Evolutionary conservation across 768 basidiomycete genomes (phyloP).

Genomic region (Suillus spraguei): DNA sequence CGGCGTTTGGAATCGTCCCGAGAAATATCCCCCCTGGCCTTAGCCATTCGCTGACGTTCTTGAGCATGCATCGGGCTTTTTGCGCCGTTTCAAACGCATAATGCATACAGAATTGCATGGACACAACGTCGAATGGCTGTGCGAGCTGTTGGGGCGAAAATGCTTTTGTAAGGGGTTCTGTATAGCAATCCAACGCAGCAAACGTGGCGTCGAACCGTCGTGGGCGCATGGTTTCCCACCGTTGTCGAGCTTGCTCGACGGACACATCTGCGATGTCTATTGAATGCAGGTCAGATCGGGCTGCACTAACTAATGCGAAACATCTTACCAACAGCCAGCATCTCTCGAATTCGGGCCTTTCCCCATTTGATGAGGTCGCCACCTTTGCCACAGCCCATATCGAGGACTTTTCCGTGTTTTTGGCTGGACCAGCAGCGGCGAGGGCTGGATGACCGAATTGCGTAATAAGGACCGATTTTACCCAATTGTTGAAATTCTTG

Average conservation of each 20-base stretch:
- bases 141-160: slow-evolving; percentile 62
- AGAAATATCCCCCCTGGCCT: slow-evolving; percentile 88
- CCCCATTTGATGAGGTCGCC: slow-evolving; percentile 97
- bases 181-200: slow-evolving; percentile 88
- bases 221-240: slow-evolving; percentile 56
- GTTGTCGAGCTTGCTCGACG: slow-evolving; percentile 80
- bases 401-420: slow-evolving; percentile 77
- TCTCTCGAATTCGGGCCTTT: slow-evolving; percentile 78
- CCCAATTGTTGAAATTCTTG: slow-evolving; percentile 99
- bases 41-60: slow-evolving; percentile 82
- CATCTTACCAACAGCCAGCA: slow-evolving; percentile 74
- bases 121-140: slow-evolving; percentile 88
- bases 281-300: slow-evolving; percentile 3
- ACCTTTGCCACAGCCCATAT: slow-evolving; percentile 99
- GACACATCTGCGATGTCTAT: slow-evolving; percentile 90
- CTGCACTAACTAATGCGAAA: not conserved
- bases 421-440: slow-evolving; percentile 33
- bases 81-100: slow-evolving; percentile 94
- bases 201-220: slow-evolving; percentile 79
- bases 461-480: slow-evolving; percentile 95
- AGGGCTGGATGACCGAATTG: slow-evolving; percentile 82
- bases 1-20: slow-evolving; percentile 94
- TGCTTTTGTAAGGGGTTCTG: slow-evolving; percentile 66
- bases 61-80: slow-evolving; percentile 90
- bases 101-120: slow-evolving; percentile 99